Base-by-base conservation (phyloP, 495 filamentous ascomycete species). In the Cetradonia linearis region DNA sequence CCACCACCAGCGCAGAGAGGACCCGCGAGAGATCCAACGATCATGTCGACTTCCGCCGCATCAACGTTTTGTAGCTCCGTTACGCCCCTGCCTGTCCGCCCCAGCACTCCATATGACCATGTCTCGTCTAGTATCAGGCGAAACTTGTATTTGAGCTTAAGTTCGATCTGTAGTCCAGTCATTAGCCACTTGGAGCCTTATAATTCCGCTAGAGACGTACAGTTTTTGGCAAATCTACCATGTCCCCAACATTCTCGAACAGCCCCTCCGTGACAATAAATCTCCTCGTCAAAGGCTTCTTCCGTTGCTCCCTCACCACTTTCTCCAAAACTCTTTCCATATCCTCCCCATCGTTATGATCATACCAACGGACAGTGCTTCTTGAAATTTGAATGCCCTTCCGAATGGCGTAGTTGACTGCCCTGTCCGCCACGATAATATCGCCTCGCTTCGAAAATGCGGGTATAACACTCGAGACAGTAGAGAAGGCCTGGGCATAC, bases 61-160 rank as follows among this genome's bases (percentile, higher is more conserved):
- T 97, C 94, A 18, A 97, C 91, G 66, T 96, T 95, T 64, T 96
- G 92, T 28, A 91, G 88, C 70, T 98, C 94, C 1, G 93, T 97
- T 30, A 96, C 74, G 56, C 93, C 93, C 40, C 90, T 83, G 34
- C 94, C 94, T 40, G 87, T 95, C 53, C 89, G 79, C 27, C 93
- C 93, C 23, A 98, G 81, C 25, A 96, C 86, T 57, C 91, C 94
- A 70, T 96, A 98, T 4, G 90, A 95, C 83, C 88, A 93, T 6
- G 91, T 95, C 74, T 98, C 93, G 71, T 98, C 93, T 23, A 98
- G 84, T 61, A 97, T 94, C 36, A 98, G 79, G 63, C 93, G 90
- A 78, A 96, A 97, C 75, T 96, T 98, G 78, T 96, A 95, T 67
- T 86, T 85, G 61, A 88, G 81, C 71, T 94, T 93, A 65, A 97